Conservation (phyloP, 2,329 filamentous ascomycete genomes). For the Diaporthe amygdali region DNA sequence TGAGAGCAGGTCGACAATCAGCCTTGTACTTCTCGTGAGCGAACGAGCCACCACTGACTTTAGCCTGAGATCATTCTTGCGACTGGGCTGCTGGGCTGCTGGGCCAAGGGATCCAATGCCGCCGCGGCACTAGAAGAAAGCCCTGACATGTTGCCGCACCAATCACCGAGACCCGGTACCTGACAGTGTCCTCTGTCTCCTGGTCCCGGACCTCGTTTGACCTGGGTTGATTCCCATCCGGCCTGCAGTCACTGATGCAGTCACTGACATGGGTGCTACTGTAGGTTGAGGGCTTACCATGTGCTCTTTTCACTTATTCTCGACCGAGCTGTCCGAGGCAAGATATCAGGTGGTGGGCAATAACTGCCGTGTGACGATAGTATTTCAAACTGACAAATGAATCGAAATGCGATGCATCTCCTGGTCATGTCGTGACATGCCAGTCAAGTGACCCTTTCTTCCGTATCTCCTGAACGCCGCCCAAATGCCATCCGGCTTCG, state of each 20-base stretch:
- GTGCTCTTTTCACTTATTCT: not conserved
- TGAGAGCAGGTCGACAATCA: conserved; percentile 24
- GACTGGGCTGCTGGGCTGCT: too few relatives aligned
- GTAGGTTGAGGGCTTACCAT: not conserved
- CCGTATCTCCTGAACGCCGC: conserved; percentile 23
- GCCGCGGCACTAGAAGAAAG: conserved; percentile 2
- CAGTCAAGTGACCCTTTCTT: conserved; percentile 9
- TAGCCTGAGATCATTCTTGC: conserved; percentile 18
- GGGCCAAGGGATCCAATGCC: conserved; percentile 10
- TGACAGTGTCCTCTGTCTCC: not conserved
- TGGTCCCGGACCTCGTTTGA: not conserved
- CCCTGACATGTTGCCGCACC: conserved; percentile 20
- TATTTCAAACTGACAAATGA: not conserved
- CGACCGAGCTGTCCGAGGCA: not conserved
- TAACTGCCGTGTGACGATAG: not conserved
- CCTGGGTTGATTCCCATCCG: conserved; percentile 3
- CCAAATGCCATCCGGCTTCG: conserved; percentile 19
- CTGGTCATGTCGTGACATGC: conserved; percentile 11
- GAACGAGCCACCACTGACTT: not conserved
- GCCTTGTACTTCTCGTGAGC: conserved; percentile 21
- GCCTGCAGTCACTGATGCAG: too few relatives aligned
- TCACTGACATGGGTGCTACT: not conserved
- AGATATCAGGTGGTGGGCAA: not conserved
- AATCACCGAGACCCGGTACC: conserved; percentile 23
- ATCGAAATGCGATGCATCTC: conserved; percentile 1